These are phyloP conservation scores for Corylus avellana DNA, from an alignment of 306 rosid species.

Conservation along the genomic window DNA sequence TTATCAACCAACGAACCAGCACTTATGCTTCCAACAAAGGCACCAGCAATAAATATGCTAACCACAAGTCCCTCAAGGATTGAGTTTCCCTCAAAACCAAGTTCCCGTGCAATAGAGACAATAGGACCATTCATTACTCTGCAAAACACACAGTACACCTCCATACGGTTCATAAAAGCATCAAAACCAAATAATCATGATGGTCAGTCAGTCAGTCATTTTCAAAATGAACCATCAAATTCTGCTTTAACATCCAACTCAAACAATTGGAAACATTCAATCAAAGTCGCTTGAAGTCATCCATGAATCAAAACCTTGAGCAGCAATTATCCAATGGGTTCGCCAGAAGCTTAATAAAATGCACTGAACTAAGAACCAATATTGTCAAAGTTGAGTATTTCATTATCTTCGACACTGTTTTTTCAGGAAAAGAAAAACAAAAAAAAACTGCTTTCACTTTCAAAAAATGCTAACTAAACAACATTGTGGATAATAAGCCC, in stretches of 20 bases:
- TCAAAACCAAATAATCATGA: constrained; percentile 2
- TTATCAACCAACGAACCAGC: constrained; percentile 72
- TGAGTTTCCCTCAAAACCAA: constrained; percentile 81
- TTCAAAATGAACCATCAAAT: not conserved
- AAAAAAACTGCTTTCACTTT: no score
- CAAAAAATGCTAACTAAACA: no score
- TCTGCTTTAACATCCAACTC: not conserved
- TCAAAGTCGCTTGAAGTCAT: not conserved
- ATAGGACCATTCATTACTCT: constrained; percentile 94
- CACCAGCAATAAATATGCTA: constrained; percentile 87
- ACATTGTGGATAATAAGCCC: no score
- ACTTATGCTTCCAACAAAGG: constrained; percentile 81
- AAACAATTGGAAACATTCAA: not conserved
- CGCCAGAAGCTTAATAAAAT: not conserved
- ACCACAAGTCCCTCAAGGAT: constrained; percentile 84
- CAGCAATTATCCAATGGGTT: constrained; percentile 3
- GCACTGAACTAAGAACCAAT: not conserved
- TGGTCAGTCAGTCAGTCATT: not conserved
- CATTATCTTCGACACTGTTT: not conserved
- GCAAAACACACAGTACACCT: constrained; percentile 31
- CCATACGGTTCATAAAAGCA: constrained; percentile 7
- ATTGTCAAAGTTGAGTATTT: not conserved
- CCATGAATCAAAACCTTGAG: constrained; percentile 4
- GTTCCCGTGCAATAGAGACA: constrained; percentile 78
- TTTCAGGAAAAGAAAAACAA: not conserved